Base-by-base conservation (phyloP, 768 basidiomycete genomes). In the Kwoniella sp. region DNA sequence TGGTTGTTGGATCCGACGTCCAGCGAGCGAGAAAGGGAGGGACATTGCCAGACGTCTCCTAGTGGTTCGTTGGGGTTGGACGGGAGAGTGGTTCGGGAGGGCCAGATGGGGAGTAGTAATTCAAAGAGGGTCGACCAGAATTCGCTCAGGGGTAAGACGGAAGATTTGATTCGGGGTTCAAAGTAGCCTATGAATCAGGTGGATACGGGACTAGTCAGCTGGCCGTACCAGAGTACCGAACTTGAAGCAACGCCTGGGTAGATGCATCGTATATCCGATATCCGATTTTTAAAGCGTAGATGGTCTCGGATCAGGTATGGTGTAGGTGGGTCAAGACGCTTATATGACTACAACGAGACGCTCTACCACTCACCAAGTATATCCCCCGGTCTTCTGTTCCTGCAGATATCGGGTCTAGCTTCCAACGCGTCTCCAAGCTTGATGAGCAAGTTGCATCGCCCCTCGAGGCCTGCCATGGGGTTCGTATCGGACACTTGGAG, bases 41-140 rank as follows among this genome's bases (percentile, higher is more conserved):
- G 81, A 68, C 91, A 94, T 0, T 88, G 89, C 95, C 95, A 98
- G 50, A 93, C 93, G 75, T 98, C 95, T 22, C 95, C 95, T 5
- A 98, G 85, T 0, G 88, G 77, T 25, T 89, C 79, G 2, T 86
- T 88, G 9, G 72, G 72, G 36, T 67, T 27, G 2, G 69, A 67
- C 8, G 67, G 87, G 27, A 97, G 82, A 3, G 84, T 83, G 1
- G 85, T 84, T 25, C 93, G 85, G 2, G 84, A 82, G 0, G 95
- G 94, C 95, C 95, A 98, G 73, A 97, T 91, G 1, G 87, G 84
- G 55, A 89, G 85, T 33, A 98, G 83, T 2, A 91, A 90, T 3
- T 89, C 85, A 56, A 96, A 88, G 48, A 97, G 85, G 19, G 85
- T 85, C 15, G 85, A 80, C 92, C 95, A 98, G 15, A 98, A 85